Evolutionary conservation across 768 basidiomycete species (phyloP), one percentile per base, ranked within the genome.

Genomic region (Pleurotus ostreatus): DNA sequence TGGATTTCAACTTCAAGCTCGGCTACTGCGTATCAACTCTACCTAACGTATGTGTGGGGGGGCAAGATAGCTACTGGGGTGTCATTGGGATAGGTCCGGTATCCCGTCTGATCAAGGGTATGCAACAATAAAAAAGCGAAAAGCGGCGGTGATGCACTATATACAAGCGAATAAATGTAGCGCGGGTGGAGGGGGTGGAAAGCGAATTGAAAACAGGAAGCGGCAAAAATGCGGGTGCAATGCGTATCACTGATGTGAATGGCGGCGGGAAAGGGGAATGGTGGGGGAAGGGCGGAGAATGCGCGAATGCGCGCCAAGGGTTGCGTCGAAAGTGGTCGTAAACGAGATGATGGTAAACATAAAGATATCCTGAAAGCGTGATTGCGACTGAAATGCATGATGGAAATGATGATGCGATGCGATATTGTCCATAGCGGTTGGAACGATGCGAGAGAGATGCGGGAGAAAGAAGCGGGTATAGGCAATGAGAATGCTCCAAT

Each of bases 361-460:
- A 53, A 53, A 39, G 51, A 53, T 53, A 53, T 53, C 51, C 51
- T 16, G 51, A 53, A 40, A 53, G 39, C 51, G 51, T 53, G 51
- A 25, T 16, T 40, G 34, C 13, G 37, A 40, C 22, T 16, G 39
- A 53, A 53, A 39, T 41, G 51, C 38, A 53, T 49, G 48, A 26
- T 30, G 48, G 39, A 53, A 53, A 53, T 53, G 51, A 41, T 53
- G 51, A 22, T 15, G 26, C 22, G 48, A 49, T 53, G 51, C 39
- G 51, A 18, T 40, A 40, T 53, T 34, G 51, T 53, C 51, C 51
- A 53, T 40, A 53, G 39, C 51, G 38, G 25, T 18, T 52, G 51
- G 41, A 49, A 49, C 23, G 26, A 51, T 51, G 49, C 39, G 18
- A 53, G 48, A 37, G 37, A 39, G 3, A 23, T 41, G 51, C 37